Percentiles rank a stretch among this genome's conserved stretches.
Conservation (phyloP, 1,139 yeast species). For the Hyphopichia wangnamkhiaoensis region DNA sequence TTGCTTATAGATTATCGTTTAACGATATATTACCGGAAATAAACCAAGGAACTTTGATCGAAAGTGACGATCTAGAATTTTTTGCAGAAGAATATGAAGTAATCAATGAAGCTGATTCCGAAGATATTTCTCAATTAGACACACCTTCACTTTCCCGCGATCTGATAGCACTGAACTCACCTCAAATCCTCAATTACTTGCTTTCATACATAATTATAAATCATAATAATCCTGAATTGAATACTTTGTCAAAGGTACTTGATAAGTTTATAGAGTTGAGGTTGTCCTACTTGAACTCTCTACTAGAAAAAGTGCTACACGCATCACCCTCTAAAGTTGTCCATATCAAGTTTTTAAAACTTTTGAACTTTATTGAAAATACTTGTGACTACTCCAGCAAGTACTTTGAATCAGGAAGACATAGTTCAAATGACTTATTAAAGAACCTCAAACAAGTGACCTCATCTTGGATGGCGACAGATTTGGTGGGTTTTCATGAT, state of each 20-base stretch:
- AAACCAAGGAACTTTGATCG: slow-evolving; percentile 2
- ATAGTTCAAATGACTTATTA: slow-evolving; percentile 18
- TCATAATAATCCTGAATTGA: slow-evolving; percentile 16
- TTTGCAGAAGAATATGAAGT: slow-evolving; percentile 18
- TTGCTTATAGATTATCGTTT: slow-evolving; percentile 13
- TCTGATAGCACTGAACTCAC: slow-evolving; percentile 13
- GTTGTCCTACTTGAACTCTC: slow-evolving; percentile 16
- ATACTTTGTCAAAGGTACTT: slow-evolving; percentile 20
- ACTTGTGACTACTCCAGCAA: slow-evolving; percentile 29
- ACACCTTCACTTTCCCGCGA: background rate
- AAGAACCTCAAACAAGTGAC: slow-evolving; percentile 19
- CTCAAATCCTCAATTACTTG: slow-evolving; percentile 37
- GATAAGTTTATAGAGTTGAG: slow-evolving; percentile 29
- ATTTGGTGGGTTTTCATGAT: slow-evolving; percentile 29
- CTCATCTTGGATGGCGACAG: slow-evolving; percentile 29
- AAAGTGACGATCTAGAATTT: slow-evolving; percentile 13
- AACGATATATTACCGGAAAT: slow-evolving; percentile 10
- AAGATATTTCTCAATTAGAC: slow-evolving; percentile 5
- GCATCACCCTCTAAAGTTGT: slow-evolving; percentile 1
- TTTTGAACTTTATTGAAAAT: slow-evolving; percentile 36
- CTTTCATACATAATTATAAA: slow-evolving; percentile 34
- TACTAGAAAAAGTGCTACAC: slow-evolving; percentile 13
- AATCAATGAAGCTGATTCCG: slow-evolving; percentile 16
- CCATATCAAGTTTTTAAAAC: slow-evolving; percentile 25
- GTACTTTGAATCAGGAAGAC: slow-evolving; percentile 20